Conservation (phyloP, 2,329 filamentous ascomycete species). For the Colletotrichum higginsianum region DNA sequence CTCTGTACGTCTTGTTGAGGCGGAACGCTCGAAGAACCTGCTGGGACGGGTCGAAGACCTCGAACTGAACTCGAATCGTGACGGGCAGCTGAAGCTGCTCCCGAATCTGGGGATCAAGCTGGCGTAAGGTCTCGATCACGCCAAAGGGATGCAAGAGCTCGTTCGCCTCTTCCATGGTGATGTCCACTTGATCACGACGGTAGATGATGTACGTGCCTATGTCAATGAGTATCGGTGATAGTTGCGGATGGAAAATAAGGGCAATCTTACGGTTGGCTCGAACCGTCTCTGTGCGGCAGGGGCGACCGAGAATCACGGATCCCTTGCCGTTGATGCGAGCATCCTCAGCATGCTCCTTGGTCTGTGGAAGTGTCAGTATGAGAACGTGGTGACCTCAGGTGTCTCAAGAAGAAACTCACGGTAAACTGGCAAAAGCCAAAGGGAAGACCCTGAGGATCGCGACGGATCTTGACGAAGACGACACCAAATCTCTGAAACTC, state of each 20-base stretch:
- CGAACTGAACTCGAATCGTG: constrained; percentile 64
- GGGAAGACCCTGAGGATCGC: constrained; percentile 71
- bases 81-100: constrained; percentile 52
- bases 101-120: constrained; percentile 52
- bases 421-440: constrained; percentile 77
- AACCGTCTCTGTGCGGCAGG: constrained; percentile 72
- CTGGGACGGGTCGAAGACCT: constrained; percentile 65
- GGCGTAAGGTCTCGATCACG: constrained; percentile 52
- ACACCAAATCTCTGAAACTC: constrained; percentile 69
- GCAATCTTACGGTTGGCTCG: constrained; percentile 69
- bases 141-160: constrained; percentile 61
- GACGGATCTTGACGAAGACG: constrained; percentile 75
- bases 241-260: background rate
- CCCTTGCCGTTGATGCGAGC: constrained; percentile 66
- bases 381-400: too few relatives aligned
- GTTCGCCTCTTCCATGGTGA: constrained; percentile 61
- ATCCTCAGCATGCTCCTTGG: constrained; percentile 61
- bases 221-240: constrained; percentile 44
- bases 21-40: constrained; percentile 62
- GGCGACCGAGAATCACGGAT: constrained; percentile 66
- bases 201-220: constrained; percentile 66
- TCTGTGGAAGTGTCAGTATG: constrained; percentile 55
- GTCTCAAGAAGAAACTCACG: constrained; percentile 56
- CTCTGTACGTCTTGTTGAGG: constrained; percentile 50
- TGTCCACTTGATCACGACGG: constrained; percentile 53